Evolutionary conservation across 352 stramenopile genomes (phyloP), one percentile per base, ranked within the genome.

Genomic region (Globisporangium irregulare): DNA sequence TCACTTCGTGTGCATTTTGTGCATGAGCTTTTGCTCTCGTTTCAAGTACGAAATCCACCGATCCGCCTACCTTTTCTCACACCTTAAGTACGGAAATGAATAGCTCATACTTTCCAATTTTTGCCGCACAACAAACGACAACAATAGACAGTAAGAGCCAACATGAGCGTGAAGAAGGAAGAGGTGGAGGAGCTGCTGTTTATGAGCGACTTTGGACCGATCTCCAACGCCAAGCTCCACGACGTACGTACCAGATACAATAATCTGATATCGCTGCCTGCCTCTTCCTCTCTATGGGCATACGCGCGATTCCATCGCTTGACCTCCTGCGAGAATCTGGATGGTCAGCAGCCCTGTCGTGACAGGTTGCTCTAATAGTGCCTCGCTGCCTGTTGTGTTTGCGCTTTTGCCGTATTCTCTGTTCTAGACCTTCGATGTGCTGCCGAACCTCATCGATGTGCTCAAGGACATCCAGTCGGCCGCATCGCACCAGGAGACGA

Each of bases 361-460:
- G 24, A 34, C 22, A 22, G 15, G 20, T 59, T 38, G n/a, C n/a
- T 18, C 25, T 60, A 25, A 60, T 60, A 25, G 41, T 27, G 15
- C 22, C 5, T 51, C 18, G 18, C 43, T 24, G 32, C 6, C 32
- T 36, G 9, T 46, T 46, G 38, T 46, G 25, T 10, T 46, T 36
- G 9, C 14, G 3, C 18, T 60, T 1, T 62, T 32, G 41, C 7
- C 15, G 34, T 50, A 20, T 55, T 25, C 6, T 25, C 24, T 20
- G 12, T 2, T 51, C 6, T 25, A 94, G 86, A 84, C 81, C 22
- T 95, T 93, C 59, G 87, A 95, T 62, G 76, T 92, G 53, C 72
- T 95, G 74, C 87, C 87, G 7, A 88, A 82, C 66, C 76, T 95
- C 36, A 95, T 95, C 63, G 87, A 95, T 51, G 84, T 92, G 67